These are phyloP conservation scores for Fusarium duplospermum DNA, from an alignment of 2,329 filamentous ascomycete species.

Conservation along the genomic window DNA sequence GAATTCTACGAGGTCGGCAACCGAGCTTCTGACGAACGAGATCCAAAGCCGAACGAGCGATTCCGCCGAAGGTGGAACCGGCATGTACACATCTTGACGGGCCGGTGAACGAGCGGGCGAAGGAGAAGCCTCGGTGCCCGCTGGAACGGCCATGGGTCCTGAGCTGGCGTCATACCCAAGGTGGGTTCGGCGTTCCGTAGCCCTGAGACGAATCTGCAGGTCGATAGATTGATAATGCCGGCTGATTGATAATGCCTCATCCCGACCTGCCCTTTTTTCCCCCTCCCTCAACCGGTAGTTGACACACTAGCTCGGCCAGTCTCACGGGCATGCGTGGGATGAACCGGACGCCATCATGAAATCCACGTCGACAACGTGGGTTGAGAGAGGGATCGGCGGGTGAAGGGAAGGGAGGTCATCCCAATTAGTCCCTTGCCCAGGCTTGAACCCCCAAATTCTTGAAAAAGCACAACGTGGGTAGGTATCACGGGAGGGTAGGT, in stretches of 20 bases:
- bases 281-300: not conserved
- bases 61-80: conserved; percentile 15
- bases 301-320: not conserved
- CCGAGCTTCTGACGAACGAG: conserved; percentile 9
- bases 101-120: conserved; percentile 1
- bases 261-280: conserved; percentile 7
- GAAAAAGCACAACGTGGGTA: not conserved
- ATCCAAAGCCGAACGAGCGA: conserved; percentile 1
- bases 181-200: conserved; percentile 29
- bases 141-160: conserved; percentile 22
- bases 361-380: not conserved
- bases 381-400: conserved; percentile 7
- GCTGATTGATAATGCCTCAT: conserved; percentile 44
- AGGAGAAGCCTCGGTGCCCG: conserved; percentile 7
- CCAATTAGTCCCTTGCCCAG: not conserved
- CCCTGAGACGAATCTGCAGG: conserved; percentile 21
- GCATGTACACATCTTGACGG: conserved; percentile 3
- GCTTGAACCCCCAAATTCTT: not conserved
- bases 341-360: not conserved
- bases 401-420: not conserved
- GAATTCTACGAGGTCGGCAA: not conserved
- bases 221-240: conserved; percentile 41
- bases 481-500: not conserved
- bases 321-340: not conserved
- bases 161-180: conserved; percentile 25